Evolutionary conservation across 495 filamentous ascomycete genomes (phyloP).

Genomic region (Penicillium canescens): DNA sequence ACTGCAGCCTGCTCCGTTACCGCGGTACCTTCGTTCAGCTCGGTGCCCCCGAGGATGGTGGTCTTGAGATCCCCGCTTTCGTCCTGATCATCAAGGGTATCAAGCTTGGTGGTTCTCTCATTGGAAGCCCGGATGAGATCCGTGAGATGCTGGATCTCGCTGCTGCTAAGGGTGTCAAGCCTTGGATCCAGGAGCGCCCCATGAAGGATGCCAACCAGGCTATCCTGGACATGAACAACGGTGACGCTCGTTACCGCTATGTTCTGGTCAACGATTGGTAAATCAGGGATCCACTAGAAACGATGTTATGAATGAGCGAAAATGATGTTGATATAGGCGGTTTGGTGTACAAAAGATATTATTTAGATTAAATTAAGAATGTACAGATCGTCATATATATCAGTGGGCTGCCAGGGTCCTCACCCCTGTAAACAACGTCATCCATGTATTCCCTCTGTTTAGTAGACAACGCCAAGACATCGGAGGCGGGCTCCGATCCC

Average conservation of each 20-base stretch:
- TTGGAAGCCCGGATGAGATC: constrained; percentile 73
- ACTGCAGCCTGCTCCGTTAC: constrained; percentile 64
- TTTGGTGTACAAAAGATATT: too few species aligned
- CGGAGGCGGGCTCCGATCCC: too few species aligned
- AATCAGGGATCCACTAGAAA: background rate
- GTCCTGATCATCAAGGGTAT: constrained; percentile 60
- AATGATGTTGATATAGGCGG: background rate
- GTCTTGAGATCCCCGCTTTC: constrained; percentile 57
- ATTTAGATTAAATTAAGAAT: too few species aligned
- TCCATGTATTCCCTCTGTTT: too few species aligned
- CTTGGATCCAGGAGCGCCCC: constrained; percentile 69
- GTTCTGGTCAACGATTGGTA: constrained; percentile 63
- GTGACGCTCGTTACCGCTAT: constrained; percentile 73
- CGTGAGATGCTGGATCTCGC: constrained; percentile 79
- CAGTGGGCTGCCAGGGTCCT: too few species aligned
- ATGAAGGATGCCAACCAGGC: constrained; percentile 76
- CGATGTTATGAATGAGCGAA: background rate
- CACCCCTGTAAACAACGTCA: too few species aligned
- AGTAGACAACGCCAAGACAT: too few species aligned
- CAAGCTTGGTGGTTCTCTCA: constrained; percentile 70
- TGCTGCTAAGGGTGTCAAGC: constrained; percentile 65
- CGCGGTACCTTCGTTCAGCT: constrained; percentile 81
- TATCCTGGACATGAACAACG: constrained; percentile 66
- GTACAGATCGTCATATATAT: too few species aligned
- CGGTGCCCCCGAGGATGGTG: constrained; percentile 68